phyloP scores from a whole-genome alignment of 2,329 filamentous ascomycete genomes.

The Cadophora sp. region DNA sequence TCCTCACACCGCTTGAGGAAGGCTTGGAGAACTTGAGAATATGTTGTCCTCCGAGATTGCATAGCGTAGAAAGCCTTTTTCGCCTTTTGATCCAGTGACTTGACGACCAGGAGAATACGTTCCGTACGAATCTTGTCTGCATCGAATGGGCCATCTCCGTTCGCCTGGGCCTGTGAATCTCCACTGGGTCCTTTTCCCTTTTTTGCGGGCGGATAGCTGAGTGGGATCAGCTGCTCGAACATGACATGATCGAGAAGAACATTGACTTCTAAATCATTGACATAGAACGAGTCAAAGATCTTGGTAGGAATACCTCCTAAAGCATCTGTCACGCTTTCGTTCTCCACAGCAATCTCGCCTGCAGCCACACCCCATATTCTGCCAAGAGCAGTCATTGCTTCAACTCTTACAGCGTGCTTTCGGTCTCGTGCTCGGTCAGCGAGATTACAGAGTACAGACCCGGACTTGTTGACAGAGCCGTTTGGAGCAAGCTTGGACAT shows the following conservation, averaged over 20 bases:
- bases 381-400: constrained; percentile 84
- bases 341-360: constrained; percentile 83
- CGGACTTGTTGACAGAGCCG: constrained; percentile 76
- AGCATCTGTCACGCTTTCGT: constrained; percentile 76
- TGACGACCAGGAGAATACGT: constrained; percentile 82
- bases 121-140: constrained; percentile 82
- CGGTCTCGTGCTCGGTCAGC: constrained; percentile 90
- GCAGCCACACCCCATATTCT: constrained; percentile 94
- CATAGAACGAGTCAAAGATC: constrained; percentile 88
- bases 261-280: constrained; percentile 87
- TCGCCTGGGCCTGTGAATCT: constrained; percentile 56
- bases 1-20: constrained; percentile 86
- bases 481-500: constrained; percentile 80
- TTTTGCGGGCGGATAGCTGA: constrained; percentile 81
- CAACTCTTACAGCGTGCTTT: constrained; percentile 79
- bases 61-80: constrained; percentile 89
- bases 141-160: constrained; percentile 58
- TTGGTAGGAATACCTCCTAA: constrained; percentile 82
- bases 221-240: constrained; percentile 86
- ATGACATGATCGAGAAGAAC: constrained; percentile 83
- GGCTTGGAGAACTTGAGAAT: constrained; percentile 75
- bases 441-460: constrained; percentile 80
- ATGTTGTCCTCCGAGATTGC: constrained; percentile 77
- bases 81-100: constrained; percentile 76
- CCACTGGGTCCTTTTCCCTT: constrained; percentile 69